phyloP scores from a whole-genome alignment of 2,329 filamentous ascomycete species.

The Sclerotinia borealis region DNA sequence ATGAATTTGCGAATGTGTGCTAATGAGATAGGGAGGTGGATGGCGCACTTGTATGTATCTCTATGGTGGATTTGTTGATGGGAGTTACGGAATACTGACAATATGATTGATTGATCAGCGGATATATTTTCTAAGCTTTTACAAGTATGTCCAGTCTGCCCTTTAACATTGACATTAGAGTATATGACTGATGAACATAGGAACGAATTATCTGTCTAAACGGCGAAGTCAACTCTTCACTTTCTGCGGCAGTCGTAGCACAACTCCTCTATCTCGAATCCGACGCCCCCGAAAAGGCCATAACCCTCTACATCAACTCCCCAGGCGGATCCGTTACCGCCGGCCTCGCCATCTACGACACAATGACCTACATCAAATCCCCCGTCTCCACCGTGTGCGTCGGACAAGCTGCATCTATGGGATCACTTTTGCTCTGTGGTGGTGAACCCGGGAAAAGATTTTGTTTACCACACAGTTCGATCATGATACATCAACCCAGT shows the following conservation, averaged over 20 bases:
- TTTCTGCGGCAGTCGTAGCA: constrained; percentile 90
- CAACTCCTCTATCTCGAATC: constrained; percentile 98
- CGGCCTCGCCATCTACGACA: constrained; percentile 90
- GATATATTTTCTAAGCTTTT: constrained; percentile 78
- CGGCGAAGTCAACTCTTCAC: constrained; percentile 80
- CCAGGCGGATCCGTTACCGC: constrained; percentile 90
- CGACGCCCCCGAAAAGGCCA: constrained; percentile 88
- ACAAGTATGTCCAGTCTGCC: constrained; percentile 46
- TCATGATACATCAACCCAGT: constrained; percentile 96
- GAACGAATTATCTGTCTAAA: constrained; percentile 95
- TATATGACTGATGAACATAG: constrained; percentile 72
- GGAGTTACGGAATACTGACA: constrained; percentile 19
- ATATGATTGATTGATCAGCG: constrained; percentile 40
- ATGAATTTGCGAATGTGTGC: constrained; percentile 11
- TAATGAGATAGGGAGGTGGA: constrained; percentile 55
- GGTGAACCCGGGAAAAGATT: constrained; percentile 80
- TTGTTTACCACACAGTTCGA: constrained; percentile 83
- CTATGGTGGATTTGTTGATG: constrained; percentile 22
- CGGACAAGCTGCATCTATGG: constrained; percentile 93
- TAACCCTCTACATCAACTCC: constrained; percentile 97
- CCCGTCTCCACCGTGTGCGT: constrained; percentile 94
- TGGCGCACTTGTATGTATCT: constrained; percentile 66
- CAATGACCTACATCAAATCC: constrained; percentile 92
- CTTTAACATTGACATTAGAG: background rate
- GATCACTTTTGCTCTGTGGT: constrained; percentile 78